Percentiles rank a stretch among this genome's conserved stretches.
phyloP scores from a whole-genome alignment of 1,284 basidiomycete genomes.

The Meripilus lineatus region DNA sequence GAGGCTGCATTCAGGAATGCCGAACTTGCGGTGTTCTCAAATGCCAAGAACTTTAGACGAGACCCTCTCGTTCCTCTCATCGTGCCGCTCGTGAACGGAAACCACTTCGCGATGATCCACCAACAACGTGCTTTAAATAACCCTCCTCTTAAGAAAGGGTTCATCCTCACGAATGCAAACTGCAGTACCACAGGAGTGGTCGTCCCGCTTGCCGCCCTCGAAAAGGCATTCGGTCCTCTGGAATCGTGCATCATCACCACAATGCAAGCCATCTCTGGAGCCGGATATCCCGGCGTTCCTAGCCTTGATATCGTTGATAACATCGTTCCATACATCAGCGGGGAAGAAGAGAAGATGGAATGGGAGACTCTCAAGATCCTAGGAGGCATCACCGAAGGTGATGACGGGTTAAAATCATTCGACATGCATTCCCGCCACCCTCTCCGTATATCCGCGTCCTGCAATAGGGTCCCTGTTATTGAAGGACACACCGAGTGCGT shows the following conservation, averaged over 20 bases:
- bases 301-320: slow-evolving; percentile 95
- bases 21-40: slow-evolving; percentile 93
- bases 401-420: slow-evolving; percentile 57
- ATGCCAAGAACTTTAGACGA: slow-evolving; percentile 95
- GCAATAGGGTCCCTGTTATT: slow-evolving; percentile 57
- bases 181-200: slow-evolving; percentile 96
- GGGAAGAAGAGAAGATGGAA: slow-evolving; percentile 99
- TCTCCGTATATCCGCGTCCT: slow-evolving; percentile 80
- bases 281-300: slow-evolving; percentile 93
- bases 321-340: slow-evolving; percentile 90
- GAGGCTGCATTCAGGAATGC: slow-evolving; percentile 86
- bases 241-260: slow-evolving; percentile 91
- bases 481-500: slow-evolving; percentile 94
- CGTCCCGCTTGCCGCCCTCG: slow-evolving; percentile 89
- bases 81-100: slow-evolving; percentile 94
- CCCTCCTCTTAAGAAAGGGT: slow-evolving; percentile 79
- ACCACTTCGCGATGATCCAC: slow-evolving; percentile 81
- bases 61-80: slow-evolving; percentile 96
- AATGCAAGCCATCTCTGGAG: slow-evolving; percentile 97
- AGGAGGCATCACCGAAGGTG: slow-evolving; percentile 65
- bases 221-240: slow-evolving; percentile 89
- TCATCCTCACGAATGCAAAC: slow-evolving; percentile 98
- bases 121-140: slow-evolving; percentile 74
- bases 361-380: slow-evolving; percentile 99
- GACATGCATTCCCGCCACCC: slow-evolving; percentile 83